Evolutionary conservation across 2,329 filamentous ascomycete genomes (phyloP).

Genomic region (Zymoseptoria pseudotritici): DNA sequence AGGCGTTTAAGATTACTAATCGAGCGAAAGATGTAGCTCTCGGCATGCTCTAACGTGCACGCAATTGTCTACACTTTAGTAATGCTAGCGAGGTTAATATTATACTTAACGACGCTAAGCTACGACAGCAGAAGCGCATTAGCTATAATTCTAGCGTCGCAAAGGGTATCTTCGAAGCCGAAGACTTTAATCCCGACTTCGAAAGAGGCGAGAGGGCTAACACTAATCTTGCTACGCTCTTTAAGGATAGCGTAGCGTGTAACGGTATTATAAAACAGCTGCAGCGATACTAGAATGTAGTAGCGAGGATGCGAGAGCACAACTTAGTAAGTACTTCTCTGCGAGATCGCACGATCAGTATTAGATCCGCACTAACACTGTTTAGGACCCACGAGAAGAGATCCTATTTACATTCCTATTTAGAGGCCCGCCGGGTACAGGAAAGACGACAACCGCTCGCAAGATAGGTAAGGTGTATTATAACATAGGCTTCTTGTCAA

Average conservation of each 20-base stretch:
- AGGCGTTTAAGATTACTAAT: slow-evolving; percentile 47
- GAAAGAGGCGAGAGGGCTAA: slow-evolving; percentile 43
- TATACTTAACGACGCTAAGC: slow-evolving; percentile 53
- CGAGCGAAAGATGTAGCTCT: slow-evolving; percentile 49
- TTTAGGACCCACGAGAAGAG: slow-evolving; percentile 45
- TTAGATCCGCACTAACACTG: neutral
- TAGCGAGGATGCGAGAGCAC: slow-evolving; percentile 44
- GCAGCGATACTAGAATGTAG: slow-evolving; percentile 48
- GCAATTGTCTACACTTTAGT: slow-evolving; percentile 60
- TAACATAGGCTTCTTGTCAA: slow-evolving; percentile 61
- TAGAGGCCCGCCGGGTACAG: slow-evolving; percentile 59
- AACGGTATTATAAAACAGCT: slow-evolving; percentile 49
- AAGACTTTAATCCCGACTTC: slow-evolving; percentile 55
- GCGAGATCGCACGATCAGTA: neutral
- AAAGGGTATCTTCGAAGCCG: slow-evolving; percentile 33
- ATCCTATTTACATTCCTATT: slow-evolving; percentile 65
- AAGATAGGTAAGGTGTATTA: slow-evolving; percentile 71
- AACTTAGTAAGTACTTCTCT: slow-evolving; percentile 29
- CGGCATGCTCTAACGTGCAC: slow-evolving; percentile 53
- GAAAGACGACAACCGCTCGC: slow-evolving; percentile 65
- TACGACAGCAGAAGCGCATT: slow-evolving; percentile 41
- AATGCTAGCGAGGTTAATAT: slow-evolving; percentile 70
- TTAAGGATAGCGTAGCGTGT: slow-evolving; percentile 52
- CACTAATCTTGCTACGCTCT: slow-evolving; percentile 48
- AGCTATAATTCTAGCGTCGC: slow-evolving; percentile 22